These are phyloP conservation scores for Skeletonema menzelii DNA, from an alignment of 108 stramenopile genomes.

Conservation along the genomic window DNA sequence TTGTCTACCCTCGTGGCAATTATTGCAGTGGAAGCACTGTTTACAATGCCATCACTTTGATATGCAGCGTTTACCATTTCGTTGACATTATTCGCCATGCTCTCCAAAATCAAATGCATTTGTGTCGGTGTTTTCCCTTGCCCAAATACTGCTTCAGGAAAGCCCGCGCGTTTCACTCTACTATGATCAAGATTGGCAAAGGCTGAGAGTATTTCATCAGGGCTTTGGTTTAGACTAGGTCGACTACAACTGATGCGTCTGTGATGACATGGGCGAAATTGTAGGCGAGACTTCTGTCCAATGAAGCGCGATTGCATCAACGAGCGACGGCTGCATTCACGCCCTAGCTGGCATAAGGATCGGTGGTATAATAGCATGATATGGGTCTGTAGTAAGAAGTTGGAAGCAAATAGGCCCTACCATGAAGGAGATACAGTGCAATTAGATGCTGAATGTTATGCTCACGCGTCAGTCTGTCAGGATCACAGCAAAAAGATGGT, in stretches of 20 bases:
- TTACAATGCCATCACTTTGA: conserved; percentile 12
- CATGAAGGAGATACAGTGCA: no score
- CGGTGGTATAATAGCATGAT: background rate
- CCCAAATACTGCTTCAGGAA: conserved; percentile 87
- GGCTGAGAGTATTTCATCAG: conserved; percentile 56
- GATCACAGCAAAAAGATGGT: no score
- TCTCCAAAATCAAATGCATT: conserved; percentile 77
- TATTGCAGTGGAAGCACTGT: conserved; percentile 46
- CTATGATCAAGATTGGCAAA: conserved; percentile 87
- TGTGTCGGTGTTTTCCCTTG: conserved; percentile 79
- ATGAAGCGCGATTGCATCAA: background rate
- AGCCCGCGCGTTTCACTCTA: conserved; percentile 69
- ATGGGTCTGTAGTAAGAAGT: background rate
- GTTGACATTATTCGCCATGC: conserved; percentile 81
- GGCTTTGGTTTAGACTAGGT: background rate
- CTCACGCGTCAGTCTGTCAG: no score
- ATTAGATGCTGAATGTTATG: no score
- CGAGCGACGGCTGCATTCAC: background rate
- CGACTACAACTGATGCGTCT: background rate
- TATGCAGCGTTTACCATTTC: conserved; percentile 25
- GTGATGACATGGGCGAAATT: background rate
- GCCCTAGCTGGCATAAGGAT: background rate
- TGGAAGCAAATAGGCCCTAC: background rate
- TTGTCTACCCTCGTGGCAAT: conserved; percentile 66
- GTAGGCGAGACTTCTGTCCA: background rate